Evolutionary conservation across 2,329 filamentous ascomycete species (phyloP), one percentile per base, ranked within the genome.

Genomic region (Fusarium euwallaceae): DNA sequence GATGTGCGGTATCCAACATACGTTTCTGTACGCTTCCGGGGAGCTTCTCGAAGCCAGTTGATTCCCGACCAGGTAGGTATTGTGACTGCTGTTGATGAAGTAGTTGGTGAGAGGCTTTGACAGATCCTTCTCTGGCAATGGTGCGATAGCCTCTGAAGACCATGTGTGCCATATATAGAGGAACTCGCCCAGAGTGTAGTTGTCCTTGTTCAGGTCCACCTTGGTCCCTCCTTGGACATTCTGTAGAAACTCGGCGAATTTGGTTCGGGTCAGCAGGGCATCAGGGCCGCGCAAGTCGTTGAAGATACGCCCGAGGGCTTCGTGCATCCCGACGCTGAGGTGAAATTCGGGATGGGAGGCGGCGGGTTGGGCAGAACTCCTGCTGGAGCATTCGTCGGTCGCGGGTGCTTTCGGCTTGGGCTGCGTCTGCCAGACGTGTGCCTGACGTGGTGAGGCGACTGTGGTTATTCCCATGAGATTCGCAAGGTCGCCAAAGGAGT

Each of bases 11-110:
- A 48, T 37, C 51, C n/a, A 11, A 85, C 91, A 79, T 80, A 94
- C 94, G 80, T 92, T 90, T 76, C 89, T 92, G 83, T 98, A 98
- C 14, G 93, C 91, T 66, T 95, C 91, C 0, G 92, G 91, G 32
- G 93, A 95, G 69, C 94, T 93, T 69, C 91, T 90, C 56, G 94
- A 95, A 70, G 91, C 92, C 45, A 97, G 87, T 83, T 98, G 96
- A 78, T 97, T 95, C 3, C 95, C 95, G 2, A 92, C 92, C 48
- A 98, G 86, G 81, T 98, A 98, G 1, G 95, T 98, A 81, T 98
- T 98, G 86, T 98, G 95, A 80, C 95, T 98, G 76, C 94, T 97
- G 72, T 93, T 97, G 81, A 98, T 95, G 82, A 95, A 98, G 85
- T 98, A 98, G 81, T 97, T 95, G 56, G 93, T 94, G 67, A 97